phyloP scores from a whole-genome alignment of 768 basidiomycete genomes.

The Dacryopinax primogenitus region DNA sequence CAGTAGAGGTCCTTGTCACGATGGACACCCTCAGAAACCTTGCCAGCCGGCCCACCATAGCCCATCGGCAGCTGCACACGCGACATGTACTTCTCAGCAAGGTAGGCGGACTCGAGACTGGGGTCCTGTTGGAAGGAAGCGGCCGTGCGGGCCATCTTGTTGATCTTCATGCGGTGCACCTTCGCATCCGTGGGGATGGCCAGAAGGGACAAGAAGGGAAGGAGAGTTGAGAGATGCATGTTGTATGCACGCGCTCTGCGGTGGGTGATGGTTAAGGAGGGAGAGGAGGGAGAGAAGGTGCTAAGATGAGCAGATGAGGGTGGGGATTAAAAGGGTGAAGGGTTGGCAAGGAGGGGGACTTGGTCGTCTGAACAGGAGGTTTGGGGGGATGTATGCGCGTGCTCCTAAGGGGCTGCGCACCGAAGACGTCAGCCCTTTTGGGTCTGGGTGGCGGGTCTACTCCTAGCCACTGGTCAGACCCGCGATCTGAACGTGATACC shows the following conservation, averaged over 20 bases:
- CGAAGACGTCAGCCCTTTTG: constrained; percentile 7
- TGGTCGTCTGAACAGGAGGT: constrained; percentile 5
- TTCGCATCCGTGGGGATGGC: constrained; percentile 40
- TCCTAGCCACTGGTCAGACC: neutral
- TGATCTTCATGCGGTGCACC: constrained; percentile 75
- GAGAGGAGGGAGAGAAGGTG: neutral
- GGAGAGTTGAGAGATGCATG: constrained; percentile 14
- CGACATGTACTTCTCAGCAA: constrained; percentile 84
- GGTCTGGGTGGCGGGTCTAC: neutral
- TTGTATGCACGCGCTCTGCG: constrained; percentile 7
- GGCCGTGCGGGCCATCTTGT: constrained; percentile 56
- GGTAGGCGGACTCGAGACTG: constrained; percentile 62
- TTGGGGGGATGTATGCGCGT: neutral
- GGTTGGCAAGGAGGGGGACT: neutral
- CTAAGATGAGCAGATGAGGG: neutral
- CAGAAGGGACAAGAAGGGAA: constrained; percentile 14
- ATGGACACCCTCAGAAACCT: constrained; percentile 27
- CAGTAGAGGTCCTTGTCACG: constrained; percentile 50
- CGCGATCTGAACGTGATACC: constrained; percentile 8
- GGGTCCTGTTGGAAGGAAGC: constrained; percentile 37
- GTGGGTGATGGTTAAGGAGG: neutral
- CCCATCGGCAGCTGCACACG: constrained; percentile 53
- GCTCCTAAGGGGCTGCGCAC: neutral
- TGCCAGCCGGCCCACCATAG: constrained; percentile 58
- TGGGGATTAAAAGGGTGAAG: neutral